Evolutionary conservation across 2,329 filamentous ascomycete species (phyloP).

Genomic region (Bertia moriformis): DNA sequence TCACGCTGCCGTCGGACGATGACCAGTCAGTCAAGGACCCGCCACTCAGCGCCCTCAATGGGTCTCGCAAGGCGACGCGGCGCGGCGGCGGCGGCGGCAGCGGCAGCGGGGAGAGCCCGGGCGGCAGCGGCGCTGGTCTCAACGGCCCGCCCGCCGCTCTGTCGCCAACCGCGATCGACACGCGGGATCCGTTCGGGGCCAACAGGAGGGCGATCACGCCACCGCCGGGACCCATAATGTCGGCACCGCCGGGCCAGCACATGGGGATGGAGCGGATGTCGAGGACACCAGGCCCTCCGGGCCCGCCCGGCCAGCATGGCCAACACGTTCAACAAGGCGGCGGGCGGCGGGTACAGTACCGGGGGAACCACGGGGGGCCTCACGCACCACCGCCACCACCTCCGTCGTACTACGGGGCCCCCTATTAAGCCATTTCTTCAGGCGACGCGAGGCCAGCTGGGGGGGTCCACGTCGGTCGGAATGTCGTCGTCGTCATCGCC

Average conservation of each 20-base stretch:
- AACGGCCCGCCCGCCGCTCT: slow-evolving; percentile 15
- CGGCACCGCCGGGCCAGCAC: too few species aligned
- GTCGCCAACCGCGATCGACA: slow-evolving; percentile 12
- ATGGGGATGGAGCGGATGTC: not conserved
- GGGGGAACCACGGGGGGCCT: not conserved
- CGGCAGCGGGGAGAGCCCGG: slow-evolving; percentile 19
- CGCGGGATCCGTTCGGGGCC: not conserved
- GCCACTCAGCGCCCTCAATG: slow-evolving; percentile 35
- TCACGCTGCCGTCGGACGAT: slow-evolving; percentile 49
- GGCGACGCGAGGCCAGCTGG: too few species aligned
- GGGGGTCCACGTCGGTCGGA: too few species aligned
- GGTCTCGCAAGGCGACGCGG: slow-evolving; percentile 29
- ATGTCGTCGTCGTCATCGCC: too few species aligned
- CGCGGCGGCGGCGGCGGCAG: slow-evolving; percentile 11
- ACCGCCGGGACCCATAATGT: not conserved
- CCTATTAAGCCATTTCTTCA: too few species aligned
- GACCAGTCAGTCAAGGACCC: slow-evolving; percentile 44
- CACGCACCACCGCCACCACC: not conserved
- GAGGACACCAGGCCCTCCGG: not conserved
- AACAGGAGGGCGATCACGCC: not conserved
- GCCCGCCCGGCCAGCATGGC: too few species aligned
- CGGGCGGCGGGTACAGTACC: not conserved
- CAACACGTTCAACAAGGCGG: too few species aligned
- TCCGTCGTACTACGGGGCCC: not conserved
- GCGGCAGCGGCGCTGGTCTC: slow-evolving; percentile 17